Conservation (phyloP, 2,329 filamentous ascomycete species). For the Cordyceps fumosorosea region DNA sequence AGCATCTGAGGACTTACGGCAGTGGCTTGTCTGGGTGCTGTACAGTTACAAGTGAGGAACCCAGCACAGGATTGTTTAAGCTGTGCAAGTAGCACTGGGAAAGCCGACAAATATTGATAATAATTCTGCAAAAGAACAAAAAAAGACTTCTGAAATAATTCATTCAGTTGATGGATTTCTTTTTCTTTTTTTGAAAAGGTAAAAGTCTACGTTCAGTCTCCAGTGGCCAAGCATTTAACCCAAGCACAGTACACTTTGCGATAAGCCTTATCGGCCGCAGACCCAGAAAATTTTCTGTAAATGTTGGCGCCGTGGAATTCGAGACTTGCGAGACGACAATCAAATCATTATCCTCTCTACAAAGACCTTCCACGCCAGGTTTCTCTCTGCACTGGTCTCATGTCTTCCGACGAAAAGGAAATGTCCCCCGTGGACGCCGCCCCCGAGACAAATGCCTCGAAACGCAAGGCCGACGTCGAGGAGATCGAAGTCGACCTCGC, state of each 20-base stretch:
- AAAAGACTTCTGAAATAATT: no score
- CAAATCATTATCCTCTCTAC: neutral
- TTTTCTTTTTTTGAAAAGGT: no score
- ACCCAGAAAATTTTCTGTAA: slow-evolving; percentile 11
- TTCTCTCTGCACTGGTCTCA: neutral
- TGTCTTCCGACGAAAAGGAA: slow-evolving; percentile 7
- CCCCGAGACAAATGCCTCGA: slow-evolving; percentile 29
- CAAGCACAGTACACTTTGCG: neutral
- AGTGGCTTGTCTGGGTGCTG: no score
- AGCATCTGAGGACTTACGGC: no score
- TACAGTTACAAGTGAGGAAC: no score
- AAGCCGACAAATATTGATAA: no score
- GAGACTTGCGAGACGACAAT: neutral
- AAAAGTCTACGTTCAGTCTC: no score
- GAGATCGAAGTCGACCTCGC: slow-evolving; percentile 85
- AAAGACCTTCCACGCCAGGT: neutral
- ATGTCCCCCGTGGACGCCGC: slow-evolving; percentile 14
- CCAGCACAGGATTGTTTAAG: no score
- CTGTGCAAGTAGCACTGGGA: no score
- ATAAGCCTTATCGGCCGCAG: slow-evolving; percentile 9
- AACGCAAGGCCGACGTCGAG: slow-evolving; percentile 64
- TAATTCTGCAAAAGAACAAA: no score
- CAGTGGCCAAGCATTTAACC: no score
- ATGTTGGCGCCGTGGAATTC: neutral
- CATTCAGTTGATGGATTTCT: no score